A percentile compares a stretch with the other conserved stretches of the same genome.
Evolutionary conservation across 495 filamentous ascomycete species (phyloP).

Genomic region (Penicillium desertorum): DNA sequence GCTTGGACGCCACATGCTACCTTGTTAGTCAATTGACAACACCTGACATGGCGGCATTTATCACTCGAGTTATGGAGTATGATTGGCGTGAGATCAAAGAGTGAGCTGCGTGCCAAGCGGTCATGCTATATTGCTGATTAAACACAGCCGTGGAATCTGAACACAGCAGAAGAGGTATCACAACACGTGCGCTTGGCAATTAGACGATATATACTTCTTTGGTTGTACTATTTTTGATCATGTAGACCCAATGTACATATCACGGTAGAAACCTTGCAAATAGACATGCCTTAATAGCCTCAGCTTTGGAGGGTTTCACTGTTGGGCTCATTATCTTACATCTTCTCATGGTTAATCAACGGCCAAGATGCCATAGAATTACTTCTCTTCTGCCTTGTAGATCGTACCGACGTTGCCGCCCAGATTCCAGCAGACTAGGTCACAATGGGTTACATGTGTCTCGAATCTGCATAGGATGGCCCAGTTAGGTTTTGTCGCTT

Average conservation of each 20-base stretch:
- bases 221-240: neutral
- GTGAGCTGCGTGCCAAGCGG: conserved; percentile 17
- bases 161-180: neutral
- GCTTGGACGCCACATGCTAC: conserved; percentile 76
- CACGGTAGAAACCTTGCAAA: neutral
- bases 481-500: neutral
- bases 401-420: neutral
- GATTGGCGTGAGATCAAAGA: conserved; percentile 66
- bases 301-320: too few species aligned
- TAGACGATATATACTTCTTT: too few species aligned
- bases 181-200: neutral
- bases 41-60: conserved; percentile 65
- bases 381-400: neutral
- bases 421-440: neutral
- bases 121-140: neutral
- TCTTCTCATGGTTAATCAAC: neutral
- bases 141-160: neutral
- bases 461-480: neutral
- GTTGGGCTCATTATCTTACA: neutral
- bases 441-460: neutral
- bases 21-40: conserved; percentile 71
- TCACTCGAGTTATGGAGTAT: conserved; percentile 67
- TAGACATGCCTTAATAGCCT: neutral
- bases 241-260: neutral
- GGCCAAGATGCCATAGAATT: too few species aligned